Evolutionary conservation across 2,329 filamentous ascomycete species (phyloP), one percentile per base, ranked within the genome.

Genomic region (Bipolaris bicolor): DNA sequence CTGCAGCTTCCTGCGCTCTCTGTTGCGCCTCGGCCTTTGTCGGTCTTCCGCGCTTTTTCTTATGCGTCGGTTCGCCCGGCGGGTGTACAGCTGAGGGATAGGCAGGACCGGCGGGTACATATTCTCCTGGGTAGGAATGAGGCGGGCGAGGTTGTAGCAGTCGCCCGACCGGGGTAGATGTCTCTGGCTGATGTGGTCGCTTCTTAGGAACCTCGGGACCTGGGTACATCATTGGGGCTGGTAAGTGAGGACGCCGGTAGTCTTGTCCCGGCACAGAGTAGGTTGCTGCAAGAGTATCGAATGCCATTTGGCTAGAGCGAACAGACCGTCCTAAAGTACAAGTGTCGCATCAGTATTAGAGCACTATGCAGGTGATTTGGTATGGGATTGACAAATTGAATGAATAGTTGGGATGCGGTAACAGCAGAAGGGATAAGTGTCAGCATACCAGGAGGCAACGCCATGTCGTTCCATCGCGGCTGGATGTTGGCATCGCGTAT

Each of bases 391-490:
- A 36, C 7, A 43, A 16, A 16, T 6, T 7, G 10, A 22, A 22
- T 22, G 29, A 16, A n/a, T 5, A 50, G 13, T 13, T 31, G 29
- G 4, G 22, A 22, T n/a, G 37, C 15, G 36, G 7, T 13, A 33
- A 40, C 4, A 6, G 15, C 37, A 33, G 7, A 16, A 31, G 15
- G 36, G 16, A 22, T 22, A 26, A 20, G 15, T 26, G 5, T 34
- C 11, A 34, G 69, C 79, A 64, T 75, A 84, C 82, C 82, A 67
- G 73, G 73, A 61, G 82, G 82, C 57, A 84, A 71, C 39, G 80
- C 73, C 62, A 80, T 80, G 52, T 83, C 77, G 51, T 77, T 76
- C 82, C 81, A 84, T 64, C 74, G 74, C 54, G 80, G 81, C 63
- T 76, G 74, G 60, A 81, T 72, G 61, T 77, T 75, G 56, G 70